phyloP scores from a whole-genome alignment of 495 filamentous ascomycete genomes.

The Daldinia grandis region DNA sequence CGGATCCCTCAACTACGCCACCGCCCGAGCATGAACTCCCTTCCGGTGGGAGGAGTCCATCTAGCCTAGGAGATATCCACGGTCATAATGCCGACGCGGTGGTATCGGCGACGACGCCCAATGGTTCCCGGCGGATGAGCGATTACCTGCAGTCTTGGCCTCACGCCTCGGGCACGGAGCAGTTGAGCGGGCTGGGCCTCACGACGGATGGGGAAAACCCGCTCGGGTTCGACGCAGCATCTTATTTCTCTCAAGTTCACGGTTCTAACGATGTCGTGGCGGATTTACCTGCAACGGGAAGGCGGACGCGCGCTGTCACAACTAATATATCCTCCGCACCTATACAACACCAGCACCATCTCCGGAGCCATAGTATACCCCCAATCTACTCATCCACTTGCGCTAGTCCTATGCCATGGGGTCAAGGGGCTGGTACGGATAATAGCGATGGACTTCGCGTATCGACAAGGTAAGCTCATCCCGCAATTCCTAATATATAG shows the following conservation, averaged over 20 bases:
- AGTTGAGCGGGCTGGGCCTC: slow-evolving; percentile 39
- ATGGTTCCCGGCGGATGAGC: slow-evolving; percentile 39
- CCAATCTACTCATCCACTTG: slow-evolving; percentile 37
- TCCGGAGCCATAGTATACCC: slow-evolving; percentile 45
- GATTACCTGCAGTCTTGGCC: slow-evolving; percentile 44
- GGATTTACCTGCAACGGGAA: slow-evolving; percentile 35
- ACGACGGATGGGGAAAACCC: slow-evolving; percentile 40
- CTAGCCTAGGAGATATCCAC: slow-evolving; percentile 37
- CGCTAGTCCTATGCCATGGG: slow-evolving; percentile 42
- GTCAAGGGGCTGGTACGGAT: slow-evolving; percentile 30
- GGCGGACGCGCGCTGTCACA: slow-evolving; percentile 41
- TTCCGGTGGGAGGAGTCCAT: slow-evolving; percentile 42
- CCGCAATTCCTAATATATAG: not conserved
- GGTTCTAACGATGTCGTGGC: slow-evolving; percentile 40
- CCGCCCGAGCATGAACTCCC: slow-evolving; percentile 45
- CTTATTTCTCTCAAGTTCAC: slow-evolving; percentile 41
- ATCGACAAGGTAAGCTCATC: slow-evolving; percentile 36
- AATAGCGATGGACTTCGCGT: slow-evolving; percentile 36
- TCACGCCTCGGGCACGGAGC: slow-evolving; percentile 35
- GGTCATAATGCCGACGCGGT: slow-evolving; percentile 34
- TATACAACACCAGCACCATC: slow-evolving; percentile 35
- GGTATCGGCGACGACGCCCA: slow-evolving; percentile 31
- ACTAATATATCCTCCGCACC: slow-evolving; percentile 30
- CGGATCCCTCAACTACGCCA: slow-evolving; percentile 40
- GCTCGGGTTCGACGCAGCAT: slow-evolving; percentile 36